A percentile compares a stretch with the other conserved stretches of the same genome.
Evolutionary conservation across 2,329 filamentous ascomycete genomes (phyloP).

Genomic region (Sordariomycetes sp.): DNA sequence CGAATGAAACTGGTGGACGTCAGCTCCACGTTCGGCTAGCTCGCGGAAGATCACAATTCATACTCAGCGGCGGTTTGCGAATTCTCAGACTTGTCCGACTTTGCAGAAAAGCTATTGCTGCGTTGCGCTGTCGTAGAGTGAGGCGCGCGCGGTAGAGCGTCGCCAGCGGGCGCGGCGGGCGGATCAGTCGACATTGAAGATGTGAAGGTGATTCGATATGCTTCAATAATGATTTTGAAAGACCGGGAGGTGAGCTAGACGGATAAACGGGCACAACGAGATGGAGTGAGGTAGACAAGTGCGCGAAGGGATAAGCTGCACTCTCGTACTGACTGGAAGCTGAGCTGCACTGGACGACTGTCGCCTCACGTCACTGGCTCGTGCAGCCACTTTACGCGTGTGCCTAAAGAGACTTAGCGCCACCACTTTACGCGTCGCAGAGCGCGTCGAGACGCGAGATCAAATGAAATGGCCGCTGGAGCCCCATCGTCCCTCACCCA

Average conservation of each 20-base stretch:
- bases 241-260: too few species aligned
- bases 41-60: not conserved
- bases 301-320: too few species aligned
- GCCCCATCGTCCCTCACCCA: too few species aligned
- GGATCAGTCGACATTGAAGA: slow-evolving; percentile 30
- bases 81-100: slow-evolving; percentile 44
- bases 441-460: slow-evolving; percentile 6
- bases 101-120: slow-evolving; percentile 50
- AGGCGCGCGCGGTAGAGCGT: too few species aligned
- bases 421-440: slow-evolving; percentile 33
- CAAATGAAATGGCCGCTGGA: not conserved
- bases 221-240: too few species aligned
- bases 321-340: too few species aligned
- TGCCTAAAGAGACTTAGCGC: slow-evolving; percentile 18
- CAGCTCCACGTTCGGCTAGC: not conserved
- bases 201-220: too few species aligned
- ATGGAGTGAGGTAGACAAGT: too few species aligned
- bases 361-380: too few species aligned
- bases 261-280: too few species aligned
- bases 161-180: slow-evolving; percentile 13
- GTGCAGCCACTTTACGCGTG: slow-evolving; percentile 26
- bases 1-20: slow-evolving; percentile 64
- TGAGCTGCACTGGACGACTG: too few species aligned
- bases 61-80: slow-evolving; percentile 70
- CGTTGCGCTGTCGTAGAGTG: slow-evolving; percentile 23